These are phyloP conservation scores for Nitzschia putrida DNA, from an alignment of 108 stramenopile species.

Conservation along the genomic window DNA sequence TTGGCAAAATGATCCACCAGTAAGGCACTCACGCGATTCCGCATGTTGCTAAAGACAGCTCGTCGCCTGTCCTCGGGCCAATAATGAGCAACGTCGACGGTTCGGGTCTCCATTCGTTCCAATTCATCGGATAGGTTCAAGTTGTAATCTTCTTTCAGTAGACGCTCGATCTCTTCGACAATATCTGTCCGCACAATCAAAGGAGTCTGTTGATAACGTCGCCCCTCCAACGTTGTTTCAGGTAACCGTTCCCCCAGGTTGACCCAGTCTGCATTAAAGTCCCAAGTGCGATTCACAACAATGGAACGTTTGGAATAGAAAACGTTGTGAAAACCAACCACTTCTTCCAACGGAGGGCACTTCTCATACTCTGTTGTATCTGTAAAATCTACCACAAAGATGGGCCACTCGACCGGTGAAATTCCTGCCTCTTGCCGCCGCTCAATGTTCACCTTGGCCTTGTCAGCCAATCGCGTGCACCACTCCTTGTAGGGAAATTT, in stretches of 20 bases:
- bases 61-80: slow-evolving; percentile 13
- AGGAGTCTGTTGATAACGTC: slow-evolving; percentile 23
- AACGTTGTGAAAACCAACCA: slow-evolving; percentile 18
- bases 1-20: background rate
- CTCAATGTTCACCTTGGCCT: slow-evolving; percentile 2
- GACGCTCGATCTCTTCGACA: slow-evolving; percentile 8
- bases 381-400: slow-evolving; percentile 38
- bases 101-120: slow-evolving; percentile 7
- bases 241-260: slow-evolving; percentile 8
- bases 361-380: slow-evolving; percentile 15
- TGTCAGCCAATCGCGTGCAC: slow-evolving; percentile 25
- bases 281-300: slow-evolving; percentile 10
- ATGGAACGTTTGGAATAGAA: slow-evolving; percentile 34
- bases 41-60: slow-evolving; percentile 5
- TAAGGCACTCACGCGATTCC: slow-evolving; percentile 14
- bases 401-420: slow-evolving; percentile 31
- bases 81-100: slow-evolving; percentile 19
- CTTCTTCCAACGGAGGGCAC: slow-evolving; percentile 25
- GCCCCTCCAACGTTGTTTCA: background rate
- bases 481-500: slow-evolving; percentile 19
- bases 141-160: background rate
- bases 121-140: slow-evolving; percentile 11
- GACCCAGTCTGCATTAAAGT: slow-evolving; percentile 21
- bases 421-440: background rate
- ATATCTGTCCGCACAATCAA: slow-evolving; percentile 41